Percentiles rank a stretch among this genome's conserved stretches.
Conservation (phyloP, 805 yeast species). For the Wickerhamomyces mucosus region DNA sequence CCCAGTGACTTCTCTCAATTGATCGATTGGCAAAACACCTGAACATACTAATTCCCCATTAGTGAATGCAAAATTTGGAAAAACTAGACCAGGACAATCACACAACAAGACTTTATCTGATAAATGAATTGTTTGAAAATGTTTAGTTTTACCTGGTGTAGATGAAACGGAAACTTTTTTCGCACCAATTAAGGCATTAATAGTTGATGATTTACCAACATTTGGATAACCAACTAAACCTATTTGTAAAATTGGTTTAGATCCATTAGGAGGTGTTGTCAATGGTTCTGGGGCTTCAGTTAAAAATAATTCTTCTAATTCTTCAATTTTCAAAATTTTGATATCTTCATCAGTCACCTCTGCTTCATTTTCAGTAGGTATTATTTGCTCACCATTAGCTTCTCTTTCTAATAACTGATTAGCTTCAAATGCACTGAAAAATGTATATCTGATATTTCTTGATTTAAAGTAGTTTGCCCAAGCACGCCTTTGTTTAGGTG, state of each 20-base stretch:
- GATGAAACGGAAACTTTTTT: conserved; percentile 97
- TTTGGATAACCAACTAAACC: conserved; percentile 98
- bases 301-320: conserved; percentile 73
- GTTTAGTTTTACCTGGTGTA: conserved; percentile 98
- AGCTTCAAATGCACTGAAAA: conserved; percentile 87
- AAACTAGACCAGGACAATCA: conserved; percentile 98
- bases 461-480: conserved; percentile 83
- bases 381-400: conserved; percentile 26
- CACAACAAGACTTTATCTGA: conserved; percentile 79
- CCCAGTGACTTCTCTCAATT: conserved; percentile 83
- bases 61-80: conserved; percentile 94
- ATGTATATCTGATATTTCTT: conserved; percentile 70
- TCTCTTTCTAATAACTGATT: conserved; percentile 64
- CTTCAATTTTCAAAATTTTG: conserved; percentile 69
- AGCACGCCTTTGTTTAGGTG: conserved; percentile 60
- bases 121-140: conserved; percentile 89
- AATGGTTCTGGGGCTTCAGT: conserved; percentile 66
- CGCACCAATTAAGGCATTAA: conserved; percentile 91
- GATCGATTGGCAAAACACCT: conserved; percentile 98
- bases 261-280: conserved; percentile 45
- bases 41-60: conserved; percentile 95
- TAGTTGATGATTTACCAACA: conserved; percentile 95
- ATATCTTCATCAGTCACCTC: conserved; percentile 37
- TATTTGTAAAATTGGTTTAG: conserved; percentile 63
- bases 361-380: background rate